Conservation (phyloP, 2,329 filamentous ascomycete genomes). For the Cytospora chrysosperma region DNA sequence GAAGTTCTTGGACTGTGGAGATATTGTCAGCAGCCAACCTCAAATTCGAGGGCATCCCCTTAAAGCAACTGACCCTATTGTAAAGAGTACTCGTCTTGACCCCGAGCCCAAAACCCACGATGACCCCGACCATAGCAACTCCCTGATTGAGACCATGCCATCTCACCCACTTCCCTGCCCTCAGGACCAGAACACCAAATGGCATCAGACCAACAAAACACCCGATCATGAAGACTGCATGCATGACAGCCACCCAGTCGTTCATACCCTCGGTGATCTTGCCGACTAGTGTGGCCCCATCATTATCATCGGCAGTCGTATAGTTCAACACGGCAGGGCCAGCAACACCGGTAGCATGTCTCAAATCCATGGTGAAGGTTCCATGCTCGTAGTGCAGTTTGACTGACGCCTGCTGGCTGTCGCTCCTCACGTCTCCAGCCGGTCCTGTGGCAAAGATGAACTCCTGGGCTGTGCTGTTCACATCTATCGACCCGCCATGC, state of each 20-base stretch:
- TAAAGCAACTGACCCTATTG: conserved; percentile 48
- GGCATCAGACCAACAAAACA: conserved; percentile 57
- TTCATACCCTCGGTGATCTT: conserved; percentile 29
- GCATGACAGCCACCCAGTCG: conserved; percentile 43
- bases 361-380: conserved; percentile 55
- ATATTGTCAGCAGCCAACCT: neutral
- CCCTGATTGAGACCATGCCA: conserved; percentile 57
- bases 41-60: neutral
- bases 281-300: conserved; percentile 36
- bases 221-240: conserved; percentile 55
- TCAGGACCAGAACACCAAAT: conserved; percentile 52
- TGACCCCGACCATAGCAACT: conserved; percentile 46
- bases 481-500: conserved; percentile 49
- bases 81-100: conserved; percentile 53
- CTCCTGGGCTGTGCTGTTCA: conserved; percentile 44
- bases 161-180: conserved; percentile 49
- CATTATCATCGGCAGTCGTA: conserved; percentile 35
- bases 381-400: conserved; percentile 55
- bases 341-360: conserved; percentile 45
- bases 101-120: conserved; percentile 52
- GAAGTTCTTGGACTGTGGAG: conserved; percentile 49
- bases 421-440: conserved; percentile 40
- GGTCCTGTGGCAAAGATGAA: conserved; percentile 60
- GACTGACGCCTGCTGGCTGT: conserved; percentile 44
- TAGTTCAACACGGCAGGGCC: conserved; percentile 42